Evolutionary conservation across 1,284 basidiomycete species (phyloP), one percentile per base, ranked within the genome.

Genomic region (Tilletia caries): DNA sequence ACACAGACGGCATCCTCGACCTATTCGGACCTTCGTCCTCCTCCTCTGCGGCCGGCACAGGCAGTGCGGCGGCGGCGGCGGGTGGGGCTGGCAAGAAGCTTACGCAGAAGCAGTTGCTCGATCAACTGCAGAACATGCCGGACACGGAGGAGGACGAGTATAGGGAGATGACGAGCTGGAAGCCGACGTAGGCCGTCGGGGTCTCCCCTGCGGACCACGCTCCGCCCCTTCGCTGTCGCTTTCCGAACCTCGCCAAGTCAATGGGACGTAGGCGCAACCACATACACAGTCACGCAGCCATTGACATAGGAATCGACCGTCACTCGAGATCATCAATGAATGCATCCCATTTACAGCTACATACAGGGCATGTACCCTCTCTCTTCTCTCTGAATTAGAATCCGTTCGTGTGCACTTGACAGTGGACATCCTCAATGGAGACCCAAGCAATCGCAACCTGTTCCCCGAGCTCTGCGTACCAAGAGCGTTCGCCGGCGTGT

Each of bases 1-100:
- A 96, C 79, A 98, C 96, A 0, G 95, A 97, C 81, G 89, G 94
- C 74, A 95, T 99, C 48, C 86, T 98, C 48, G 96, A 98, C 84
- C 87, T 98, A 54, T 98, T 98, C 88, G 88, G 76, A 68, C 71
- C 68, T 2, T 75, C 65, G 8, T 64, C 58, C 3, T 34, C 32
- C 20, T 60, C 44, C 27, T 10, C 62, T 18, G 13, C 15, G 12
- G 68, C 60, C 33, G 64, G 50, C 15, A 58, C 6, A 15, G 68
- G 37, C 13, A 46, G 18, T 1, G 43, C 15, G 18, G 10, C 12
- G 32, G 65, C 29, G n/a, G 62, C 33, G 2, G 71, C 29, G 1
- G 46, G 23, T 1, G 68, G 20, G 12, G 71, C 10, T 10, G 50
- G 29, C 20, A 73, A 73, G 5, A 60, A 48, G 27, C 68, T 84